Percentiles rank a stretch among this genome's conserved stretches.
These are phyloP conservation scores for Dipodascus albidus DNA, from an alignment of 805 yeast species.

Conservation along the genomic window DNA sequence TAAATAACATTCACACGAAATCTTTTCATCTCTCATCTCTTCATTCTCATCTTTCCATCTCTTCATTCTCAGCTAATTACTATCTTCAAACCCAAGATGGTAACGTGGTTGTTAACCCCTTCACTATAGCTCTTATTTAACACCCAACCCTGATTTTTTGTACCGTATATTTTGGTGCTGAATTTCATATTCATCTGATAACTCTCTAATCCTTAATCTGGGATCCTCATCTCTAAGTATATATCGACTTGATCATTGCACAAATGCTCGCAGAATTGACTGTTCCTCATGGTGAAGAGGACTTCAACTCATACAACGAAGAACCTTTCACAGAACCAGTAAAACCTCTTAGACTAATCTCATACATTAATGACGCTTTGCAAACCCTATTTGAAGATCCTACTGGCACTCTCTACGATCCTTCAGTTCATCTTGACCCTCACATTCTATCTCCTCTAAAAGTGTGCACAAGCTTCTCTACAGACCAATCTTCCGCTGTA, in stretches of 20 bases:
- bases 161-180: background rate
- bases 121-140: background rate
- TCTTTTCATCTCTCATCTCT: too few species aligned
- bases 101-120: background rate
- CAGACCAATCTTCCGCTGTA: slow-evolving; percentile 16
- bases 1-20: too few species aligned
- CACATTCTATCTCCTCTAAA: background rate
- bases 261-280: background rate
- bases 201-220: background rate
- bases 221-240: background rate
- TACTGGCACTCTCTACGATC: background rate
- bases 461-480: slow-evolving; percentile 12
- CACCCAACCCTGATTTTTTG: background rate
- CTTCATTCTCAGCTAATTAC: background rate
- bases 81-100: background rate
- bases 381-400: background rate
- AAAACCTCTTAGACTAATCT: background rate
- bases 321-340: background rate
- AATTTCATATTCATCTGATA: background rate
- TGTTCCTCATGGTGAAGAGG: background rate
- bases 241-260: background rate
- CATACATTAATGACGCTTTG: background rate
- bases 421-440: background rate
- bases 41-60: too few species aligned
- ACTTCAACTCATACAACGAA: background rate